Evolutionary conservation across 2,329 filamentous ascomycete species (phyloP).

Genomic region (Penicillium sp.): DNA sequence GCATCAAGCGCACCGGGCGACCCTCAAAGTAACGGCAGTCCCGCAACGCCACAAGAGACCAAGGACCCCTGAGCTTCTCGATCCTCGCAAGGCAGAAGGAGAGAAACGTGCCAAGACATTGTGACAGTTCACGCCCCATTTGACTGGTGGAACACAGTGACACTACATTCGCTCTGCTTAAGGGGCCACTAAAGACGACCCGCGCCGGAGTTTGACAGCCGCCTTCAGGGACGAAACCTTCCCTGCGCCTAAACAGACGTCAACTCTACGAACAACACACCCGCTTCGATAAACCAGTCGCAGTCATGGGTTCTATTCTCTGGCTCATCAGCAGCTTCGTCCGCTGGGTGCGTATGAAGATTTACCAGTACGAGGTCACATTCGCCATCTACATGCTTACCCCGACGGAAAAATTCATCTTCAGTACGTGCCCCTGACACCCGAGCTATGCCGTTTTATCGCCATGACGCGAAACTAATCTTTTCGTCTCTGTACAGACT

Average conservation of each 20-base stretch:
- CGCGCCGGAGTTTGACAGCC: not conserved
- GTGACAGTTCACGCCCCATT: not conserved
- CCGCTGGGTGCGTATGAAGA: conserved; percentile 89
- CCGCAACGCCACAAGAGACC: conserved; percentile 1
- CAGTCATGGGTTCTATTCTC: conserved; percentile 28
- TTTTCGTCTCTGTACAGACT: conserved; percentile 59
- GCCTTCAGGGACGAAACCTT: not conserved
- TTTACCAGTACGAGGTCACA: conserved; percentile 98
- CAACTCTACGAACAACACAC: not conserved
- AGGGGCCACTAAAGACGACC: not conserved
- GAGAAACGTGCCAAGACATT: not conserved
- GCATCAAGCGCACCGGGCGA: not conserved
- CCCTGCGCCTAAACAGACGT: not conserved
- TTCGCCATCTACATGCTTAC: conserved; percentile 97
- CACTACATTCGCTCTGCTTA: not conserved
- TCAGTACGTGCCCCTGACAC: conserved; percentile 68
- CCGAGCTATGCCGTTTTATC: not conserved
- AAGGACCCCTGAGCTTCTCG: not conserved
- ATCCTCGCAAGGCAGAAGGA: not conserved
- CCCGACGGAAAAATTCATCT: conserved; percentile 91
- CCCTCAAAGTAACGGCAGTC: not conserved
- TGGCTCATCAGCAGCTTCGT: conserved; percentile 58
- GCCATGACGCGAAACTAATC: not conserved
- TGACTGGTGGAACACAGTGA: not conserved
- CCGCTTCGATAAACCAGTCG: not conserved